Evolutionary conservation across 495 filamentous ascomycete species (phyloP), one percentile per base, ranked within the genome.

Genomic region (Tuber borchii): DNA sequence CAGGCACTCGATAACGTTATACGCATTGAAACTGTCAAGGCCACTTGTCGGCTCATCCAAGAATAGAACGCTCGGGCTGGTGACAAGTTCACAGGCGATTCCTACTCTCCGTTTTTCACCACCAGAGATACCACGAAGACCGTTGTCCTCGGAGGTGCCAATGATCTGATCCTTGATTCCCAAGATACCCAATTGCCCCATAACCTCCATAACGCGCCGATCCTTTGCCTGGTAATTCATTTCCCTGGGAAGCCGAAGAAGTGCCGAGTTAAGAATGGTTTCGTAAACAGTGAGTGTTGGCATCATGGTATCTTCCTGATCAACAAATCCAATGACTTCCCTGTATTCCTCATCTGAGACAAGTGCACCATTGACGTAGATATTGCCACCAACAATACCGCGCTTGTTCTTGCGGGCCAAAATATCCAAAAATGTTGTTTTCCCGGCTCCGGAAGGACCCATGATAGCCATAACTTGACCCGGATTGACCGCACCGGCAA

Each of bases 271-370:
- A 78, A 97, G 86, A 77, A 99, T 98, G 16, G 96, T 98, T 85
- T 99, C 95, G 83, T 99, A 97, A 26, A 99, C 96, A 2, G 96
- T 99, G 80, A 99, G 86, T 9, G 95, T 99, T 6, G 95, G 91
- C 73, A 99, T 88, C 94, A 99, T 97, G 10, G 95, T 97, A 81
- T 98, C 95, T 79, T 98, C 95, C 84, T 99, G 95, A 78, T 99
- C 96, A 45, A 99, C 95, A 80, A 99, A 99, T 69, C 95, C 95
- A 71, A 97, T 90, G 80, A 97, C 94, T 77, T 87, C 93, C 83
- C 92, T 92, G 84, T 93, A 99, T 44, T 97, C 93, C 69, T 89
- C 83, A 84, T 99, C 93, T 71, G 85, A 87, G 56, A 98, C 88
- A 84, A 92, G 93, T 83, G 97, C 93, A 46, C 95, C 95, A 81